Base-by-base conservation (phyloP, 2,329 filamentous ascomycete genomes). In the Exserohilum turcica region DNA sequence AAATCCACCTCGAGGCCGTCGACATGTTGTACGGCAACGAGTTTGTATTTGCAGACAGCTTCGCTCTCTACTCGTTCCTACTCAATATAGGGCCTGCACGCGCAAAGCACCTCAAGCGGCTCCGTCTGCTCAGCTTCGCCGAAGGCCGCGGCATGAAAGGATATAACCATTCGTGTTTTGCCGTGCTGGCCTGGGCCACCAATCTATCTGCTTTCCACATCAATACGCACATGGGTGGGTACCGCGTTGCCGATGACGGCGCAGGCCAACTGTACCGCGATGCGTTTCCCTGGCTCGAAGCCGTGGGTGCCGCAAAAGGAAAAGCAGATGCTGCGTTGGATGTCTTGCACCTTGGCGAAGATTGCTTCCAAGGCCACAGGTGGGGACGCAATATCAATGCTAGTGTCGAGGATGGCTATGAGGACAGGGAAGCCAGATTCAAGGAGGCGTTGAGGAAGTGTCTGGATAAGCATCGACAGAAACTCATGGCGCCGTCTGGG, bases 211-310 rank as follows among this genome's bases (percentile, higher is more conserved):
- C 54, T 2, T 58, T 76, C 18, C 51, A 48, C 7, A 54, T 74
- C 15, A 60, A 70, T n/a, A 56, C 55, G 5, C 37, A 6, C 0
- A 27, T 64, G 1, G 47, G 53, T 5, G 55, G 43, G 21, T 44
- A 50, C 6, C 10, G 36, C 6, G 21, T 44, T 0, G 10, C 56
- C 0, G 59, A 59, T 29, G 8, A 33, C 6, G 47, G 59, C 5
- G 72, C 72, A 1, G 63, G 61, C 8, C 63, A 68, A 19, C 43
- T 75, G 28, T 76, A 74, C 42, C 73, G 72, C 7, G 67, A 74
- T 38, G 71, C 64, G 0, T 73, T 73, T 27, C 63, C 67, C 3
- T 75, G 71, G 72, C 55, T 76, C 6, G 74, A 76, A 37, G 67
- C 67, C 0, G 57, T 73, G 8, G 71, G 63, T 2, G 40, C 43